Evolutionary conservation across 371 early-diverging fungal species (phyloP), one percentile per base, ranked within the genome.

Genomic region (Mucor irregularis): DNA sequence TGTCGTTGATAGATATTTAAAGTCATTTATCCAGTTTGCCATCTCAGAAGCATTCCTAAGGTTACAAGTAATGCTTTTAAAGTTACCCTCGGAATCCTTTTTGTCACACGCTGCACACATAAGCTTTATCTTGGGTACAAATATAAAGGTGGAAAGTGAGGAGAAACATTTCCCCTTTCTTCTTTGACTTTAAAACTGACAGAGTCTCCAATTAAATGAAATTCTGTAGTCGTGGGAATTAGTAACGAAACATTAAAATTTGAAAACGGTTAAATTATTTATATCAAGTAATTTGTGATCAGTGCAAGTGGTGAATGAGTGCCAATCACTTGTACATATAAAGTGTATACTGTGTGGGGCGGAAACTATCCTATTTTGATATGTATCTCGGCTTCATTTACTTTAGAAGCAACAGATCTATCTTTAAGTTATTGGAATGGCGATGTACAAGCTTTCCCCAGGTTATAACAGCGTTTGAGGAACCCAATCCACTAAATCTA

Each of bases 351-450:
- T 14, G 31, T 51, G 40, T 40, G 52, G 52, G 37, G 52, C 52
- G 52, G 52, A 40, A 51, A 14, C 52, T 16, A 30, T 51, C 2
- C 52, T 31, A 31, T 52, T 53, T 53, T 26, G 6, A 53, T n/a
- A n/a, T n/a, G n/a, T 10, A 22, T 45, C 28, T 51, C 45, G 45
- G 45, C 6, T 45, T 21, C 17, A 26, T 28, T 28, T 45, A 45
- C 45, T 45, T 28, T 45, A 21, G n/a, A 3, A 45, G 26, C 6
- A 45, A 28, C 25, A 39, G n/a, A n/a, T n/a, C n/a, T n/a, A n/a
- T n/a, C n/a, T n/a, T n/a, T n/a, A n/a, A n/a, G n/a, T n/a, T n/a
- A n/a, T n/a, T n/a, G n/a, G n/a, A n/a, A n/a, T n/a, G n/a, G n/a
- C n/a, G n/a, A n/a, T n/a, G n/a, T n/a, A 39, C 9, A 28, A 19